phyloP scores from a whole-genome alignment of 2,329 filamentous ascomycete species.

The Colletotrichum melonis region DNA sequence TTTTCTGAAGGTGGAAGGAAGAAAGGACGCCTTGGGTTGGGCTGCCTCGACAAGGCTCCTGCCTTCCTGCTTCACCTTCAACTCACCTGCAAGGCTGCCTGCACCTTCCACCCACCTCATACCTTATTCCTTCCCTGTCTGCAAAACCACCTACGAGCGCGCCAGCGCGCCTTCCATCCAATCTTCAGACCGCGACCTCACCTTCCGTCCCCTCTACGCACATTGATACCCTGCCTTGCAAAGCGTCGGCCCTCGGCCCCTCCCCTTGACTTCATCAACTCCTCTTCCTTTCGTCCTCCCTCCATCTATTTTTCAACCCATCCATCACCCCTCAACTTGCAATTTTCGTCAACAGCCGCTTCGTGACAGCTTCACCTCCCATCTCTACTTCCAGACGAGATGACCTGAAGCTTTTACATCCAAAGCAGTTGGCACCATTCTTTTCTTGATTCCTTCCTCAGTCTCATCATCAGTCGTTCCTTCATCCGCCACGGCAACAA shows the following conservation, averaged over 20 bases:
- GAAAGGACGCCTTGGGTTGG: not conserved
- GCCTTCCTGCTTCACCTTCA: not conserved
- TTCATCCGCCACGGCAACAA: slow-evolving; percentile 1
- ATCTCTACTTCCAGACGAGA: slow-evolving; percentile 5
- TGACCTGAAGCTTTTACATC: slow-evolving; percentile 2
- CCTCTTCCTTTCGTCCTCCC: not conserved
- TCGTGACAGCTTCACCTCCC: not conserved
- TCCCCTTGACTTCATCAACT: not conserved
- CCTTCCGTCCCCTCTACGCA: not conserved
- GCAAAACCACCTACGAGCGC: not conserved
- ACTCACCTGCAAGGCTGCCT: not conserved
- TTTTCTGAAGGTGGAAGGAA: not conserved
- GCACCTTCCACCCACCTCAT: not conserved
- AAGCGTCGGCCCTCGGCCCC: not conserved
- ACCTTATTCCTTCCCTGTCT: not conserved
- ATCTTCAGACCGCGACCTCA: not conserved
- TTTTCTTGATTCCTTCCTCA: slow-evolving; percentile 5
- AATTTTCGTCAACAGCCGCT: not conserved
- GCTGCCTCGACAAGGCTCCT: not conserved
- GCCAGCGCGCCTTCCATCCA: not conserved
- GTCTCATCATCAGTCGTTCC: slow-evolving; percentile 13
- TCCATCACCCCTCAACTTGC: not conserved
- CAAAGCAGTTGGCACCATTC: not conserved
- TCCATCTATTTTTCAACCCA: not conserved
- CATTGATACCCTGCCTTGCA: not conserved